phyloP scores from a whole-genome alignment of 1,284 basidiomycete species.

The Cutaneotrichosporon spelunceum region DNA sequence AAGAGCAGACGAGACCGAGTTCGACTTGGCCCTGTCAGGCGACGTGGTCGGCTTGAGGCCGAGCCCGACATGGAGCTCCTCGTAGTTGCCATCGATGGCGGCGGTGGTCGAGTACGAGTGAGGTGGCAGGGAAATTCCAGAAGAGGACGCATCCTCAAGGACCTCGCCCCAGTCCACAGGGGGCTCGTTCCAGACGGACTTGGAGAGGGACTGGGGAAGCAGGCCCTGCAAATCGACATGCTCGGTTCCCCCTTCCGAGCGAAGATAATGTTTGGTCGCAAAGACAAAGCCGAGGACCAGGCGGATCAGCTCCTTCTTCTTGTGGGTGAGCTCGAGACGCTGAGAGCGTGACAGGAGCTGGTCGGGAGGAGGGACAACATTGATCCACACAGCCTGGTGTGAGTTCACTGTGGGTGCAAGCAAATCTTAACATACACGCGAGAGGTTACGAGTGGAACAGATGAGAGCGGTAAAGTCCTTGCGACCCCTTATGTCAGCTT shows the following conservation, averaged over 20 bases:
- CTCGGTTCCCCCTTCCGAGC: conserved; percentile 46
- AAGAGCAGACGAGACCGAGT: conserved; percentile 5
- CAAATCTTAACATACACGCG: conserved; percentile 47
- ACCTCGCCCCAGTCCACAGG: not conserved
- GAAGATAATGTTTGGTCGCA: conserved; percentile 45
- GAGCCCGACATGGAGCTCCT: conserved; percentile 20
- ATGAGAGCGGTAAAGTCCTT: conserved; percentile 63
- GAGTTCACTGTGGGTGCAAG: not conserved
- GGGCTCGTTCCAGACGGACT: conserved; percentile 19
- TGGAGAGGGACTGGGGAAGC: conserved; percentile 34
- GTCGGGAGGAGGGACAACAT: conserved; percentile 61
- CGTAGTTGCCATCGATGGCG: conserved; percentile 6
- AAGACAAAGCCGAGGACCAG: conserved; percentile 57
- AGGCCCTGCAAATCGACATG: conserved; percentile 45
- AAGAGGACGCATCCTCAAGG: not conserved
- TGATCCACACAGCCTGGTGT: conserved; percentile 66
- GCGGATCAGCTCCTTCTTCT: conserved; percentile 69
- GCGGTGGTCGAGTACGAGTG: conserved; percentile 7
- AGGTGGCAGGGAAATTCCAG: conserved; percentile 13
- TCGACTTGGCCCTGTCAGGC: not conserved
- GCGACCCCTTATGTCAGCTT: conserved; percentile 61
- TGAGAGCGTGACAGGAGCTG: conserved; percentile 5
- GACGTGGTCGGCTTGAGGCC: conserved; percentile 3
- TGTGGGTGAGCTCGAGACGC: conserved; percentile 59
- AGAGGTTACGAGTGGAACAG: conserved; percentile 60